Evolutionary conservation across 805 yeast genomes (phyloP).

Genomic region (Suhomyces xylopsoci): DNA sequence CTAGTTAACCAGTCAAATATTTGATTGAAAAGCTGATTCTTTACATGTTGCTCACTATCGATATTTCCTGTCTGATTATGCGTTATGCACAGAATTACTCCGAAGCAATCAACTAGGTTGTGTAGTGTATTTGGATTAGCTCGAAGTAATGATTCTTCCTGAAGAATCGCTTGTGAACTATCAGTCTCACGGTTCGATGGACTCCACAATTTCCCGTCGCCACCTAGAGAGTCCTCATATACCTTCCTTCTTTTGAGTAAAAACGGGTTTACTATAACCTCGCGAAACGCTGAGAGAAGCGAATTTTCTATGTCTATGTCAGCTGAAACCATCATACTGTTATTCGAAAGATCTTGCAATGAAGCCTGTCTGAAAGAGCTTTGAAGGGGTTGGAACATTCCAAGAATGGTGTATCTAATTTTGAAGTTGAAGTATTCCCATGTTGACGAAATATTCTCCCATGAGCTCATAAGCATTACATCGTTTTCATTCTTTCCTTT

Average conservation of each 20-base stretch:
- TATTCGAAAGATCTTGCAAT: slow-evolving; percentile 2
- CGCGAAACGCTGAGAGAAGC: slow-evolving; percentile 26
- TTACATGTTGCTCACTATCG: slow-evolving; percentile 20
- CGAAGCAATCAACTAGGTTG: slow-evolving; percentile 19
- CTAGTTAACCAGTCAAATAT: slow-evolving; percentile 19
- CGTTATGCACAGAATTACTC: slow-evolving; percentile 15
- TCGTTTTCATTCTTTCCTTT: not conserved
- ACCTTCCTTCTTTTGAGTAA: slow-evolving; percentile 15
- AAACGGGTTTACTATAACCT: slow-evolving; percentile 24
- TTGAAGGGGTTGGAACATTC: slow-evolving; percentile 26
- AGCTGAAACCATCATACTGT: slow-evolving; percentile 1
- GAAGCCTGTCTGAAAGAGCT: slow-evolving; percentile 15
- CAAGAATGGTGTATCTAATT: slow-evolving; percentile 21
- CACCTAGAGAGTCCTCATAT: not conserved
- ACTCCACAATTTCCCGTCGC: not conserved
- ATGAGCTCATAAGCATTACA: slow-evolving; percentile 10
- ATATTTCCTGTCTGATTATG: slow-evolving; percentile 13
- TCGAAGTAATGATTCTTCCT: slow-evolving; percentile 10
- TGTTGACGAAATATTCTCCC: slow-evolving; percentile 19
- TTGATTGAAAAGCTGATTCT: slow-evolving; percentile 15
- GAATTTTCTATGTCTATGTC: slow-evolving; percentile 26
- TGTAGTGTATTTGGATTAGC: slow-evolving; percentile 6
- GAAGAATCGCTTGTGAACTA: not conserved
- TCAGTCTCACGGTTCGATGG: not conserved
- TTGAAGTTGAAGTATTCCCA: slow-evolving; percentile 31